Base-by-base conservation (phyloP, 169 alveolate species). In the Eimeria tenella region DNA sequence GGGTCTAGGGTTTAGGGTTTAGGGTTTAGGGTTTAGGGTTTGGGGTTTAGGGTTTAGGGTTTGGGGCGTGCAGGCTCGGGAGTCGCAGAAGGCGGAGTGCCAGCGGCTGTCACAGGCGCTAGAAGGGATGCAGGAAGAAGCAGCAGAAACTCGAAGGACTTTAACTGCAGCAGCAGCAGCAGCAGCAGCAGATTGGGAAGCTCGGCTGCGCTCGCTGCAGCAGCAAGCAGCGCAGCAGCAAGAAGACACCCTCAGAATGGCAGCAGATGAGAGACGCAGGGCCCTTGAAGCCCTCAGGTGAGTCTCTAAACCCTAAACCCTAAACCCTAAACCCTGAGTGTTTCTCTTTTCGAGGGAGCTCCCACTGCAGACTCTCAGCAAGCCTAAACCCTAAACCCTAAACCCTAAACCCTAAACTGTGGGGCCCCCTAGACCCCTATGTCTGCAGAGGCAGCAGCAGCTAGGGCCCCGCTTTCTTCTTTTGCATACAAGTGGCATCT, bases 161-260 rank as follows among this genome's bases (percentile, higher is more conserved):
- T 19, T 73, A 42, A 73, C 84, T 31, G 84, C 84, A 73, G 52
- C 84, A n/a, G 77, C 77, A 68, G 77, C 77, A 68, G 31, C n/a
- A 68, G 77, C 77, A n/a, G n/a, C 77, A 68, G 77, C 77, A 13
- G 77, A 68, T 7, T 68, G 77, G 77, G 77, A 73, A 42, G 52
- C 84, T 6, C 10, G 84, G 21, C 15, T 73, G 15, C 53, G 60
- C 19, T 9, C 56, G 21, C 9, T 73, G 13, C 84, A 73, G n/a
- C 52, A 73, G 23, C n/a, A 23, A 42, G 84, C 84, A 73, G 58
- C 21, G n/a, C 52, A 73, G 56, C 84, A 73, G 56, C 84, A 73
- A 31, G 84, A 73, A 23, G 84, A 73, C 9, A 42, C 58, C 9
- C 84, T 25, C 7, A 7, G 58, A 73, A 42, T 10, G 10, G 84